A percentile compares a stretch with the other conserved stretches of the same genome.
phyloP scores from a whole-genome alignment of 768 basidiomycete species.

The Boletus reticulatus region DNA sequence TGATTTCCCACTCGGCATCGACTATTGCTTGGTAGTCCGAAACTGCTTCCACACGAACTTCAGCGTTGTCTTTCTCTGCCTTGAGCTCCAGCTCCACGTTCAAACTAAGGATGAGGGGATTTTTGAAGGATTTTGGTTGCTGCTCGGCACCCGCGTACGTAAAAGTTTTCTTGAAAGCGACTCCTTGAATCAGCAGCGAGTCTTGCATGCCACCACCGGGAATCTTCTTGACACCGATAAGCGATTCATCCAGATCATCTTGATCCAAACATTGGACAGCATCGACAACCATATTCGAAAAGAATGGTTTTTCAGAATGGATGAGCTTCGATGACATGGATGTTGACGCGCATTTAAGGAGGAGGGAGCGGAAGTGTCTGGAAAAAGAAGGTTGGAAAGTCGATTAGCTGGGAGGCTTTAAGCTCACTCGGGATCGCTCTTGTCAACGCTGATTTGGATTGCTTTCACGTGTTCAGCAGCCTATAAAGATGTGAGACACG shows the following conservation, averaged over 20 bases:
- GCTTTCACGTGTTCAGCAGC: slow-evolving; percentile 84
- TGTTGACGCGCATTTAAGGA: slow-evolving; percentile 95
- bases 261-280: slow-evolving; percentile 92
- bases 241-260: slow-evolving; percentile 88
- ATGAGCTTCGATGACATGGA: slow-evolving; percentile 99
- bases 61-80: slow-evolving; percentile 99
- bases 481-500: slow-evolving; percentile 38
- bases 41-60: slow-evolving; percentile 94
- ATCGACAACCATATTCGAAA: slow-evolving; percentile 98
- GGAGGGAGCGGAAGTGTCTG: slow-evolving; percentile 89
- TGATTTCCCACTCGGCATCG: slow-evolving; percentile 99
- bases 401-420: neutral
- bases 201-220: slow-evolving; percentile 98
- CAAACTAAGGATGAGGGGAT: slow-evolving; percentile 89
- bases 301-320: slow-evolving; percentile 98
- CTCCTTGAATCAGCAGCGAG: slow-evolving; percentile 83
- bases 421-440: slow-evolving; percentile 82
- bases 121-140: slow-evolving; percentile 88
- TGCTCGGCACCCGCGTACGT: slow-evolving; percentile 99
- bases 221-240: slow-evolving; percentile 98
- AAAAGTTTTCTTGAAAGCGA: slow-evolving; percentile 99
- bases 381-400: slow-evolving; percentile 9
- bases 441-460: slow-evolving; percentile 88
- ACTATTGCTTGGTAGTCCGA: slow-evolving; percentile 99
- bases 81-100: slow-evolving; percentile 99